Base-by-base conservation (phyloP, 768 basidiomycete species). In the Trametes cinnabarina region DNA sequence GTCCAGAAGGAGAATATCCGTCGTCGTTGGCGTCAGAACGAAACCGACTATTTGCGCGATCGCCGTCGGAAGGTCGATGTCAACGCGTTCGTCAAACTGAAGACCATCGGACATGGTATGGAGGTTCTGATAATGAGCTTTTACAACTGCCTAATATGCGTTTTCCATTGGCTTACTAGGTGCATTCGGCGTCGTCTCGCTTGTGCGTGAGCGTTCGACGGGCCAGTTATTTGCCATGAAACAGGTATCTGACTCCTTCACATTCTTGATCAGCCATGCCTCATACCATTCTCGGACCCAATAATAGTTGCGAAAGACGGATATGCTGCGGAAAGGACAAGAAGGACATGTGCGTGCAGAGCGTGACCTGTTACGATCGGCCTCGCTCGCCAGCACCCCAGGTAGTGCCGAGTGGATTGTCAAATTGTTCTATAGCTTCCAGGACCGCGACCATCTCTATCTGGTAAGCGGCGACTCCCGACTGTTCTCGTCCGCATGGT, bases 341-440 rank as follows among this genome's bases (percentile, higher is more conserved):
- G 96, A 98, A 75, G 96, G 94, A 1, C 96, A 98, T 73, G 90
- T 97, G 69, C 87, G 94, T 51, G 96, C 95, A 40, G 94, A 98
- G 71, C 88, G 94, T 68, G 94, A 98, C 67, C 78, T 98, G 41
- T 83, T 98, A 58, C 93, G 92, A 73, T 90, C 92, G 30, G 95
- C 95, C 6, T 88, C 94, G 12, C 77, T 88, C 64, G 85, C 89
- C 66, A 80, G 81, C 70, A 85, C 90, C 39, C 82, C 88, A 55
- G 81, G 82, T 60, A 82, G 83, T 47, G 87, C 90, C 57, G 88
- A 94, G 68, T 97, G 96, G 94, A 97, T 97, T 63, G 94, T 98
- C 51, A 87, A 86, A 71, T 74, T 99, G 46, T 82, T 88, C 71
- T 98, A 97, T 74, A 94, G 88, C 71, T 95, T 95, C 74, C 93